A percentile compares a stretch with the other conserved stretches of the same genome.
These are phyloP conservation scores for Camellia oleifera DNA, from an alignment of 179 eudicot species.

Conservation along the genomic window DNA sequence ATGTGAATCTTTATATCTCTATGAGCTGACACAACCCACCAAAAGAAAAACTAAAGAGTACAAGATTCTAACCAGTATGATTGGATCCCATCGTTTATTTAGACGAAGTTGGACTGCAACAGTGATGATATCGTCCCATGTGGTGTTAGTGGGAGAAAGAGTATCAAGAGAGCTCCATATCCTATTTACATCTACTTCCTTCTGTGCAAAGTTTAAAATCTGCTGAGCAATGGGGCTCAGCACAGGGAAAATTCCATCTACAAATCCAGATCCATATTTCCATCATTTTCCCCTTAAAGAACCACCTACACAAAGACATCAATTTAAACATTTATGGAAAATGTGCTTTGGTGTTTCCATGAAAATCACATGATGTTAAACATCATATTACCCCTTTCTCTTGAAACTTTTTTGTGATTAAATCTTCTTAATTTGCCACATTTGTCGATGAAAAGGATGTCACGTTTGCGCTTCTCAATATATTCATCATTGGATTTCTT, in stretches of 20 bases:
- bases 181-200: conserved; percentile 47
- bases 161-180: conserved; percentile 60
- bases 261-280: conserved; percentile 91
- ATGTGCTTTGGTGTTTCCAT: background rate
- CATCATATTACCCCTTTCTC: conserved; percentile 51
- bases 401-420: conserved; percentile 66
- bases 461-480: conserved; percentile 49
- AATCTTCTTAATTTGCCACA: conserved; percentile 56
- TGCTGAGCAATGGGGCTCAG: conserved; percentile 69
- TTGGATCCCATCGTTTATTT: conserved; percentile 65
- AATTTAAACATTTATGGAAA: background rate
- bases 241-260: conserved; percentile 86
- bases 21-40: background rate
- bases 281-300: conserved; percentile 82
- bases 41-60: background rate
- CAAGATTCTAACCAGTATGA: conserved; percentile 46
- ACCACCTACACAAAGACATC: conserved; percentile 46
- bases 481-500: conserved; percentile 25
- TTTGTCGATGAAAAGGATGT: conserved; percentile 53
- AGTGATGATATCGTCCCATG: conserved; percentile 78
- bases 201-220: conserved; percentile 52
- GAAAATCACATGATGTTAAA: background rate
- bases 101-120: conserved; percentile 74
- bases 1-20: background rate
- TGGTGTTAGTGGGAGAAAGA: conserved; percentile 59